phyloP scores from a whole-genome alignment of 768 basidiomycete genomes.

The Psilocybe sp. region DNA sequence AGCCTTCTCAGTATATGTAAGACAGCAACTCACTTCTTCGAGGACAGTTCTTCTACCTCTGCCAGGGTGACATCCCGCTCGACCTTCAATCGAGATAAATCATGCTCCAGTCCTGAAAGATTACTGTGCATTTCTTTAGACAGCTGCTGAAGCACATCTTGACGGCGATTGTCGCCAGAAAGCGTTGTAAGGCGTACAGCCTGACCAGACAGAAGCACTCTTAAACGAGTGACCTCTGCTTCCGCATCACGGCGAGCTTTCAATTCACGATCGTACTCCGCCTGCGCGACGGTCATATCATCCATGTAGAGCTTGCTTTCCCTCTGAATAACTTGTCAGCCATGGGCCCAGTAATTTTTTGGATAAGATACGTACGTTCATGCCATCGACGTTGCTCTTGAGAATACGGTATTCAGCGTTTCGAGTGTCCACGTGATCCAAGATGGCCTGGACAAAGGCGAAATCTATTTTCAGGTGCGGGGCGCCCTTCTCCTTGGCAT shows the following conservation, averaged over 20 bases:
- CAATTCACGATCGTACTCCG: conserved; percentile 91
- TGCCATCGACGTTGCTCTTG: conserved; percentile 77
- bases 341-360: neutral
- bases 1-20: conserved; percentile 1
- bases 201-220: conserved; percentile 86
- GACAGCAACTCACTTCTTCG: conserved; percentile 56
- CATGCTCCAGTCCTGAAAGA: conserved; percentile 76
- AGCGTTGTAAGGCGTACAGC: conserved; percentile 84
- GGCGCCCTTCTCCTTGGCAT: conserved; percentile 57
- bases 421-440: conserved; percentile 63
- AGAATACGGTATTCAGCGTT: conserved; percentile 60
- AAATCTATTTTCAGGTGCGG: conserved; percentile 70
- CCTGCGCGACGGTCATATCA: conserved; percentile 88
- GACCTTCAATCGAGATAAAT: conserved; percentile 82
- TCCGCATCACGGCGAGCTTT: conserved; percentile 88
- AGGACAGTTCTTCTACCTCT: conserved; percentile 88
- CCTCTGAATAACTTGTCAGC: conserved; percentile 47
- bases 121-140: conserved; percentile 76
- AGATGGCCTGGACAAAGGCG: conserved; percentile 67
- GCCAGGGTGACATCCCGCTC: conserved; percentile 91
- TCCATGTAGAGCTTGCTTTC: conserved; percentile 90
- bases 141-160: conserved; percentile 76
- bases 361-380: conserved; percentile 62
- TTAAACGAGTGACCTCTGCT: conserved; percentile 83
- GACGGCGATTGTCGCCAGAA: conserved; percentile 72